Evolutionary conservation across 805 yeast species (phyloP), one percentile per base, ranked within the genome.

Genomic region (Yarrowia sp.): DNA sequence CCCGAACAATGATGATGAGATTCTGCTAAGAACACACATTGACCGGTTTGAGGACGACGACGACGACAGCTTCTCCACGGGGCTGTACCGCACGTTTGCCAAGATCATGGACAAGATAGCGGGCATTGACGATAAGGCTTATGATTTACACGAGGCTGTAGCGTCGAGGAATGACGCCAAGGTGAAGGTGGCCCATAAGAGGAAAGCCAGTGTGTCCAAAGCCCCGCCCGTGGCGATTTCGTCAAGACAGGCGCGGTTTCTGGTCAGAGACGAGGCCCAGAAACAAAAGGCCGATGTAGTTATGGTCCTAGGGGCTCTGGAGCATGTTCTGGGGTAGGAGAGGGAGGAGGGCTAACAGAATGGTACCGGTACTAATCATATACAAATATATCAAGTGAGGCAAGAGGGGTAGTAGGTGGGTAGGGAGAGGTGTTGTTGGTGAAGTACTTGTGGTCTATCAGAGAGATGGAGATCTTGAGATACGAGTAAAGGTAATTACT

Each of bases 21-120:
- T 63, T n/a, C 56, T 63, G 48, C 48, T 63, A 48, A 4, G 67
- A 22, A 63, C 67, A 8, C 67, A 63, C 56, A 63, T 63, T 48
- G 67, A 63, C 56, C 52, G 46, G n/a, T 63, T 16, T 26, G 48
- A 61, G 7, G 55, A 46, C 15, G 66, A 45, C 10, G 67, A 63
- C 26, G 48, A 38, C 32, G 22, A 10, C 40, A 49, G 22, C 55
- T 63, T 63, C 40, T 48, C 67, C n/a, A 32, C 46, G 16, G 56
- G 67, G 4, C 48, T 63, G 38, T 63, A 63, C 32, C 67, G 56
- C 46, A 63, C 67, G 5, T 63, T 63, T 49, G 55, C 67, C 46
- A 48, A 49, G n/a, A 49, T 63, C 45, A 63, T 63, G 67, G 67
- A 63, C 67, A 63, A 63, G 48, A 63, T 63, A 19, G 67, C 56